phyloP scores from a whole-genome alignment of 192 early-diverging fungal species.

The Phlyctochytrium bullatum region DNA sequence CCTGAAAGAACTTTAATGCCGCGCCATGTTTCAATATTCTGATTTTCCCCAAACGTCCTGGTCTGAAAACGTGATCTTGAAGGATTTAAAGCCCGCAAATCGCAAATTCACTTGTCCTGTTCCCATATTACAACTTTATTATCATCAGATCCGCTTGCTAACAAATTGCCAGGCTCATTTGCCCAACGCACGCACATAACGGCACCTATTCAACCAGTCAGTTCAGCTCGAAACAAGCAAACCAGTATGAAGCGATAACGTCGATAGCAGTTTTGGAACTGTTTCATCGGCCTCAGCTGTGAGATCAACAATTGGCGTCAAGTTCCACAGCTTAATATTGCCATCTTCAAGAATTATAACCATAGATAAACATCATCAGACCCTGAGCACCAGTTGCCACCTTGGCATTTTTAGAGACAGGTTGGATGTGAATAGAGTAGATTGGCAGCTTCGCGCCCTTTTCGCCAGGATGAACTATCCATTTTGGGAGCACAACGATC shows the following conservation, averaged over 20 bases:
- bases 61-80: too few species aligned
- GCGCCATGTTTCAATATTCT: slow-evolving; percentile 63
- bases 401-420: slow-evolving; percentile 57
- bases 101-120: slow-evolving; percentile 66
- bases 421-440: slow-evolving; percentile 87
- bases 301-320: slow-evolving; percentile 56
- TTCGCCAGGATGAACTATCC: slow-evolving; percentile 71
- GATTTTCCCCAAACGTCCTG: slow-evolving; percentile 11
- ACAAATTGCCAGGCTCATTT: slow-evolving; percentile 59
- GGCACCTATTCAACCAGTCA: slow-evolving; percentile 48
- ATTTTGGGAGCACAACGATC: slow-evolving; percentile 67
- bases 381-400: slow-evolving; percentile 86
- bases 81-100: too few species aligned
- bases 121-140: slow-evolving; percentile 90
- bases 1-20: slow-evolving; percentile 72
- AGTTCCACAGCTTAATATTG: slow-evolving; percentile 89
- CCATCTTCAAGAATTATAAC: slow-evolving; percentile 56
- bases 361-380: slow-evolving; percentile 26
- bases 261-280: slow-evolving; percentile 68
- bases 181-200: slow-evolving; percentile 89
- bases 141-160: slow-evolving; percentile 93
- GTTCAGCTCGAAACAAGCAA: too few species aligned
- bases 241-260: slow-evolving; percentile 82
- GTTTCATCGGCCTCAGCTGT: slow-evolving; percentile 44
- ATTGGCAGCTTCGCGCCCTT: slow-evolving; percentile 62